Conservation (phyloP, 805 yeast genomes). For the Zygosaccharomyces pseudorouxii region DNA sequence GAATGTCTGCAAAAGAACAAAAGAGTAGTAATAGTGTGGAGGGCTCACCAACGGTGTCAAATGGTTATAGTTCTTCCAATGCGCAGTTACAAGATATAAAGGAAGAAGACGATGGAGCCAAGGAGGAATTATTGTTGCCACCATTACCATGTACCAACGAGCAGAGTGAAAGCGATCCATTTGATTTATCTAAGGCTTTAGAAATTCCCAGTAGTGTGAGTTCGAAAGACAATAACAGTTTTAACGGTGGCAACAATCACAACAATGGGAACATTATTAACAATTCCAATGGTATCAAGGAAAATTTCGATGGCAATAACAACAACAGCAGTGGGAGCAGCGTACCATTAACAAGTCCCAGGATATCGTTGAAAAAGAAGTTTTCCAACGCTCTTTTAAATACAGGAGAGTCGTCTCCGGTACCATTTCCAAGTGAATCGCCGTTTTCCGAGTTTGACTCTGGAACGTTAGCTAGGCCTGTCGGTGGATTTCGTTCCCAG, state of each 20-base stretch:
- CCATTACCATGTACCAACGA: conserved; percentile 22
- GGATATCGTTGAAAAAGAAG: conserved; percentile 21
- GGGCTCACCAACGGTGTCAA: neutral
- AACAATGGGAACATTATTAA: neutral
- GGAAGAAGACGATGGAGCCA: conserved; percentile 27
- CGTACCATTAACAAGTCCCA: conserved; percentile 16
- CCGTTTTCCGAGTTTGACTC: conserved; percentile 4
- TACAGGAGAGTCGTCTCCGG: conserved; percentile 4
- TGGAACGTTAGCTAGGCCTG: neutral
- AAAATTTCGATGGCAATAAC: neutral
- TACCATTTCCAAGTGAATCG: conserved; percentile 9
- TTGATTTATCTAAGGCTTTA: conserved; percentile 31
- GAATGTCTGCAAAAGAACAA: conserved; percentile 4
- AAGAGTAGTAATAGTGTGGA: conserved; percentile 1
- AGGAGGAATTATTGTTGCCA: conserved; percentile 24
- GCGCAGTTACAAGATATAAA: conserved; percentile 26
- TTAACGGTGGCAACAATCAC: conserved; percentile 1
- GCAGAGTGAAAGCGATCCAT: conserved; percentile 16
- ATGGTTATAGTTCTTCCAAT: neutral
- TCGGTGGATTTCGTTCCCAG: conserved; percentile 6
- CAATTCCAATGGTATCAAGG: conserved; percentile 4
- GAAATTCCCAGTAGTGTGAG: conserved; percentile 20
- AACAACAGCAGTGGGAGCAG: neutral
- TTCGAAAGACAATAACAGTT: conserved; percentile 4
- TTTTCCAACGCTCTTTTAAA: conserved; percentile 18